Base-by-base conservation (phyloP, 2,329 filamentous ascomycete genomes). In the Clonostachys rhizophaga region DNA sequence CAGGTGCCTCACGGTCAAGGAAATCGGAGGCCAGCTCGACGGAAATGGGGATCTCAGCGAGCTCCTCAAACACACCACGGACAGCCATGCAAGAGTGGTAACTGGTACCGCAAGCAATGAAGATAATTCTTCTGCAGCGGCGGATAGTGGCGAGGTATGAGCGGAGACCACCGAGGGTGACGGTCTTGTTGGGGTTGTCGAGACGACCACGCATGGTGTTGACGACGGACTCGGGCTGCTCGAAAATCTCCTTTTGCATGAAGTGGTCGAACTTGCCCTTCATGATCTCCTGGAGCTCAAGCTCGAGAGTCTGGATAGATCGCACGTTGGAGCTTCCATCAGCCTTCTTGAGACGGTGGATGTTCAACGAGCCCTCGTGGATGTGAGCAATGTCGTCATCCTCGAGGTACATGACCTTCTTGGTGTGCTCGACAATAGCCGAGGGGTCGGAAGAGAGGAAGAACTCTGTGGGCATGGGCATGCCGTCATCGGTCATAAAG, bases 221-320 rank as follows among this genome's bases (percentile, higher is more conserved):
- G 76, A 99, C 86, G 52, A 99, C 90, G 13, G 94, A 99, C 75
- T 99, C 94, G 64, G 94, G 94, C 78, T 99, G 94, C 80, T 99
- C 94, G 70, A 99, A 99, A 64, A 99, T 99, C 71, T 99, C 94
- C 84, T 99, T 99, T 71, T 99, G 94, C 94, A 99, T 99, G 80
- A 96, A 99, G 77, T 99, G 94, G 70, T 99, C 94, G 72, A 97
- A 99, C 68, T 94, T 95, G 71, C 94, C 94, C 86, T 99, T 99
- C 94, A 99, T 99, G 73, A 99, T 99, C 78, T 99, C 91, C 78
- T 99, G 94, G 55, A 99, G 86, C 79, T 99, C 91, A 44, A 99
- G 88, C 79, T 99, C 94, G 48, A 99, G 83, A 47, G 94, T 99
- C 81, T 99, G 94, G 68, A 99, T 99, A 60, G 89, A 90, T 68